Conservation (phyloP, 768 basidiomycete genomes). For the Hirschioporus abietinus region DNA sequence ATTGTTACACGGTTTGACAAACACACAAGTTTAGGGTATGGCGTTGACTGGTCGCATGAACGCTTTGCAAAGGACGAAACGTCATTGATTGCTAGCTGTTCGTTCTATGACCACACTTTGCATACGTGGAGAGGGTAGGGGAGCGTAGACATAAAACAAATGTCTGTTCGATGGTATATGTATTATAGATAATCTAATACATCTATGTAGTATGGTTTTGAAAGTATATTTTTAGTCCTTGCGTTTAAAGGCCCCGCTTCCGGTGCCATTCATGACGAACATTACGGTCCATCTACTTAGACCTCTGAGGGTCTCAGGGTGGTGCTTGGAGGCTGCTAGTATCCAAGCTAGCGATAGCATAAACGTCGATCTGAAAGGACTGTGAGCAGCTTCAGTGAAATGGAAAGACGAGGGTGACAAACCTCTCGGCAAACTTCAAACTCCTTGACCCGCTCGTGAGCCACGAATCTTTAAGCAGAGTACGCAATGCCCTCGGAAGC, state of each 20-base stretch:
- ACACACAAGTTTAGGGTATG: conserved; percentile 86
- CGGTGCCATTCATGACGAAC: conserved; percentile 60
- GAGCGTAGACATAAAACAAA: conserved; percentile 3
- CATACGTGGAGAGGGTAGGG: conserved; percentile 71
- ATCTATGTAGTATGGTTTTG: conserved; percentile 7
- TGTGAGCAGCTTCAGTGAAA: background rate
- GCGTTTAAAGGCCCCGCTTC: conserved; percentile 45
- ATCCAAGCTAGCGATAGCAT: conserved; percentile 60
- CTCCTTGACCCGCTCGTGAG: conserved; percentile 36
- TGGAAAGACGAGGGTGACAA: conserved; percentile 16
- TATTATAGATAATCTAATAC: background rate
- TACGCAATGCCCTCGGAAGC: conserved; percentile 61
- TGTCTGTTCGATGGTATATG: conserved; percentile 1
- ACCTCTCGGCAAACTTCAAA: conserved; percentile 53
- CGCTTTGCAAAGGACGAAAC: conserved; percentile 17
- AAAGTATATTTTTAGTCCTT: conserved; percentile 14
- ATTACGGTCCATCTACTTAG: conserved; percentile 67
- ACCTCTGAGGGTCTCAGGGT: conserved; percentile 62
- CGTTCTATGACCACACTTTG: conserved; percentile 90
- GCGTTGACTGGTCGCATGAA: conserved; percentile 79
- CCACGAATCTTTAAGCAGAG: conserved; percentile 55
- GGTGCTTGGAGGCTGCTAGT: conserved; percentile 56
- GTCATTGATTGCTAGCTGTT: conserved; percentile 78
- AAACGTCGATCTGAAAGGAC: conserved; percentile 44
- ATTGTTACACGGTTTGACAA: conserved; percentile 59